Evolutionary conservation across 2,329 filamentous ascomycete species (phyloP).

Genomic region (Monosporascus sp.): DNA sequence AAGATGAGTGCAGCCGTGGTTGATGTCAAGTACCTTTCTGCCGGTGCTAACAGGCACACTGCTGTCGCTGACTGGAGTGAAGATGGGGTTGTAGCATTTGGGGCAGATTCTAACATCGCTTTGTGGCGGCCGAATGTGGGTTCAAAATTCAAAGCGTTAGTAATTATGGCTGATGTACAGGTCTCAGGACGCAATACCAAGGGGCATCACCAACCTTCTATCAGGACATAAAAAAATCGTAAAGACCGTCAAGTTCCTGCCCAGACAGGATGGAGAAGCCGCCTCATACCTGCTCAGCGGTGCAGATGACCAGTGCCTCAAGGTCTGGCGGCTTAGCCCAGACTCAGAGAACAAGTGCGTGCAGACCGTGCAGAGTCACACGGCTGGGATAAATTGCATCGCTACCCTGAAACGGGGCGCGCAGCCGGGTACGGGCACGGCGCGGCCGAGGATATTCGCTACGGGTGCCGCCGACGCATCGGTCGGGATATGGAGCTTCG

Average conservation of each 20-base stretch:
- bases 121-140: slow-evolving; percentile 78
- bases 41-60: slow-evolving; percentile 86
- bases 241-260: slow-evolving; percentile 77
- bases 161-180: slow-evolving; percentile 3
- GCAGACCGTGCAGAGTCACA: slow-evolving; percentile 61
- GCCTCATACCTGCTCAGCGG: slow-evolving; percentile 66
- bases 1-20: slow-evolving; percentile 21
- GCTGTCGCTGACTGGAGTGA: slow-evolving; percentile 84
- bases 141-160: slow-evolving; percentile 10
- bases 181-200: slow-evolving; percentile 27
- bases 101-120: slow-evolving; percentile 82
- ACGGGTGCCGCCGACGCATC: slow-evolving; percentile 79
- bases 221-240: slow-evolving; percentile 74
- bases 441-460: slow-evolving; percentile 45
- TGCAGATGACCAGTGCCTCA: slow-evolving; percentile 72
- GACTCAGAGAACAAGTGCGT: slow-evolving; percentile 24
- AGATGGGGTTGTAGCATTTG: slow-evolving; percentile 74
- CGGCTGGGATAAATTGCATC: slow-evolving; percentile 70
- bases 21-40: slow-evolving; percentile 55
- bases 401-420: slow-evolving; percentile 33
- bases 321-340: slow-evolving; percentile 55
- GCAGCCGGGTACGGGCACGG: slow-evolving; percentile 1
- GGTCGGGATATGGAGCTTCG: slow-evolving; percentile 64
- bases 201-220: slow-evolving; percentile 63
- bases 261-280: slow-evolving; percentile 37